phyloP scores from a whole-genome alignment of 257 asterid species.

The Nicotiana paniculata region DNA sequence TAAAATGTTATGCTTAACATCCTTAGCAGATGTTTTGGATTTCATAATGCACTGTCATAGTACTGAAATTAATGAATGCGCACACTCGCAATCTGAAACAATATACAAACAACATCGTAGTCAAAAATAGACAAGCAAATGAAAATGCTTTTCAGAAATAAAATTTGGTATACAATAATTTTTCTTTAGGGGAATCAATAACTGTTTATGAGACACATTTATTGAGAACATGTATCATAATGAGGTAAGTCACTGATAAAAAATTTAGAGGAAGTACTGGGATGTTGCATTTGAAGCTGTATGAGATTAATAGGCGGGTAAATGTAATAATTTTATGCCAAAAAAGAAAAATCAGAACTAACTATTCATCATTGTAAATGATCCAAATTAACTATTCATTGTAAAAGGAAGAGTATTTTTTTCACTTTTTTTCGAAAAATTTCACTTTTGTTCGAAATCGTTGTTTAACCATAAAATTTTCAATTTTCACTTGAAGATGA shows the following conservation, averaged over 20 bases:
- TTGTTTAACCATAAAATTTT: no score
- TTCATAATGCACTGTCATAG: no score
- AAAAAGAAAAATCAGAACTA: background rate
- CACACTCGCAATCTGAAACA: no score
- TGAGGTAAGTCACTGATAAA: background rate
- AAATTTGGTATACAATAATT: background rate
- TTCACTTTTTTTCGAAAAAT: no score
- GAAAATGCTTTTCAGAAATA: background rate
- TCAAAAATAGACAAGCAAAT: background rate
- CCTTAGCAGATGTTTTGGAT: no score
- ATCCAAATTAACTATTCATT: background rate
- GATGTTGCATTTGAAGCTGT: background rate
- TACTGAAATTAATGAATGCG: no score
- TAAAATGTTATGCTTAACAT: background rate
- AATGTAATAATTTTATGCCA: no score
- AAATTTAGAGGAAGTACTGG: no score
- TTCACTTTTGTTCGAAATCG: no score
- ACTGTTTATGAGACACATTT: background rate
- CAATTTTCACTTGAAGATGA: no score
- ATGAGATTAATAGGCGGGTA: background rate
- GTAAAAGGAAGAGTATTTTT: no score
- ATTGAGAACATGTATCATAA: background rate
- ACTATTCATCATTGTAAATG: background rate
- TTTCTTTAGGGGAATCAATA: background rate
- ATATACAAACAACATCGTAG: background rate